Base-by-base conservation (phyloP, 345 rosid genomes). In the Acer negundo region DNA sequence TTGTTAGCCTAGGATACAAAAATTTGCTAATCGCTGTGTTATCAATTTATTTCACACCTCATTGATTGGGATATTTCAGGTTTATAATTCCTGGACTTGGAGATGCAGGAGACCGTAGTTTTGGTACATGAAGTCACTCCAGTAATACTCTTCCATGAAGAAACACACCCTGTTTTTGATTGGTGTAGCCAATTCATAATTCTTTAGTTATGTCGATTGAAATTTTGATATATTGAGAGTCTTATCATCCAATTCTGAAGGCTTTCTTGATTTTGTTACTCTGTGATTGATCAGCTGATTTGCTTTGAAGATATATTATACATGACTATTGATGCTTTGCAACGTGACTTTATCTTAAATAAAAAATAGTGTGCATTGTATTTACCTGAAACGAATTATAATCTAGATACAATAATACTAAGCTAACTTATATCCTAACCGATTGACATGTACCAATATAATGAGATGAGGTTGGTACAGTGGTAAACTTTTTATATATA, bases 11-110 rank as follows among this genome's bases (percentile, higher is more conserved):
- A 17, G 11, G 19, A 70, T 26, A 65, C 76, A 40, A 40, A 46
- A 15, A 7, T 63, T 42, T 56, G 7, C 15, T n/a, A 28, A 68
- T 15, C 55, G 71, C 22, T 42, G 22, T 28, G 38, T 28, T 23
- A 16, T 74, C 40, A 70, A 6, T 55, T 24, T 71, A 55, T 16
- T 22, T 44, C 35, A 78, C 17, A 10, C 20, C 70, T 75, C 4
- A 5, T 71, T 2, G 55, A 40, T 58, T 47, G 35, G 24, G 7
- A 42, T 38, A 0, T 81, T 66, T 47, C 88, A 95, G 97, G 80
- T 95, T 86, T 80, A 95, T 95, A 62, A 76, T 95, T 75, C 99
- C 99, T n/a, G 99, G 99, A 55, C 97, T 95, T 61, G 99, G 99
- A 82, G 99, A 95, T 79, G 98, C 98, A 3, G 99, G 99, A 44